Evolutionary conservation across 2,329 filamentous ascomycete genomes (phyloP).

Genomic region (Cladosporium sp.): DNA sequence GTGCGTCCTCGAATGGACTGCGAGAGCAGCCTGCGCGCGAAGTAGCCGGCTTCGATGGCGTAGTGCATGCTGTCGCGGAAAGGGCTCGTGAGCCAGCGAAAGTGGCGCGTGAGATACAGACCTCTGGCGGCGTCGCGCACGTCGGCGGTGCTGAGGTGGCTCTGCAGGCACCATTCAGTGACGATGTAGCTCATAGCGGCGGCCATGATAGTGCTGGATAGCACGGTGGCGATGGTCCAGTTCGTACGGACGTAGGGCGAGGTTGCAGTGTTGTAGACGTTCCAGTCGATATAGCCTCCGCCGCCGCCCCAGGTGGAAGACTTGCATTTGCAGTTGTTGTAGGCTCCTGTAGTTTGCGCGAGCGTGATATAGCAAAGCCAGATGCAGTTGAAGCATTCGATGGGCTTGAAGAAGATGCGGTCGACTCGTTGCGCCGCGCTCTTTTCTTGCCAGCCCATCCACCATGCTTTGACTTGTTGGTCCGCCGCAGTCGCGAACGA

Average conservation of each 20-base stretch:
- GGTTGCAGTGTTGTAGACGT: conserved; percentile 28
- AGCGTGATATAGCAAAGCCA: conserved; percentile 36
- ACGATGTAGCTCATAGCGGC: conserved; percentile 33
- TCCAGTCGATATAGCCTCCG: conserved; percentile 36
- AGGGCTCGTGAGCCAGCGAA: conserved; percentile 11
- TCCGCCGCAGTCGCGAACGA: not conserved
- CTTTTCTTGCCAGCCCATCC: conserved; percentile 1
- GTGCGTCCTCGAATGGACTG: not conserved
- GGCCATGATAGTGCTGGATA: conserved; percentile 28
- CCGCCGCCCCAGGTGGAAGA: conserved; percentile 32
- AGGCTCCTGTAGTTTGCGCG: conserved; percentile 38
- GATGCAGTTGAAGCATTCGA: conserved; percentile 32
- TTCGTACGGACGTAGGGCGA: conserved; percentile 24
- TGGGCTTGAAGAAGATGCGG: conserved; percentile 26
- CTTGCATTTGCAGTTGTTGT: conserved; percentile 39
- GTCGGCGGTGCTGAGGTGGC: conserved; percentile 28
- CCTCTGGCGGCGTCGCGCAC: conserved; percentile 12
- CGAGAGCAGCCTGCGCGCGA: not conserved
- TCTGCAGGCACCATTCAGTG: conserved; percentile 35
- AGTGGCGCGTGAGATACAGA: conserved; percentile 13
- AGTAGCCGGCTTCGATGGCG: conserved; percentile 2
- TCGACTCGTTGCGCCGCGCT: conserved; percentile 14
- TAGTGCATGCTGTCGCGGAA: conserved; percentile 4
- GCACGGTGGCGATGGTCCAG: conserved; percentile 30
- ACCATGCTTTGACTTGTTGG: not conserved